These are phyloP conservation scores for Lactuca sativa DNA, from an alignment of 129 eudicot genomes.

Conservation along the genomic window DNA sequence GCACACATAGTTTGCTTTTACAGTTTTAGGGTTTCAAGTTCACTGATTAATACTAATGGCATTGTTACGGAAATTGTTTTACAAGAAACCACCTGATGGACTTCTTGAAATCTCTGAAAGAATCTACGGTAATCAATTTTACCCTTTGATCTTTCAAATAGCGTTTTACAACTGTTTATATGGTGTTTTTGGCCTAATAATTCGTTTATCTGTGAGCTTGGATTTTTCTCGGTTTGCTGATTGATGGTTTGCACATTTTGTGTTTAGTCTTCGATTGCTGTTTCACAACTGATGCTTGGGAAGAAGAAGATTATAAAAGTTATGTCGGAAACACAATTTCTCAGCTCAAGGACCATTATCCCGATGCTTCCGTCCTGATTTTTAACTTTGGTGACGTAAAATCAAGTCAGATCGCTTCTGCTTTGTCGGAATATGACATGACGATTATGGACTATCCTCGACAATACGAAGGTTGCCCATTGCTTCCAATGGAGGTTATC, in stretches of 20 bases:
- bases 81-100: slow-evolving; percentile 87
- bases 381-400: slow-evolving; percentile 64
- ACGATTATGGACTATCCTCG: slow-evolving; percentile 86
- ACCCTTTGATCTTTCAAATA: not conserved
- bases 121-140: slow-evolving; percentile 58
- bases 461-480: slow-evolving; percentile 73
- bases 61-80: slow-evolving; percentile 71
- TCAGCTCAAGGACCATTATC: slow-evolving; percentile 60
- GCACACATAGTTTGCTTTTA: not conserved
- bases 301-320: slow-evolving; percentile 54
- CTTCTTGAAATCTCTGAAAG: slow-evolving; percentile 87
- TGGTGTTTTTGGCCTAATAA: not conserved
- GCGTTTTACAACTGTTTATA: not conserved
- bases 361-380: slow-evolving; percentile 67
- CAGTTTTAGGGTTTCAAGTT: slow-evolving; percentile 17
- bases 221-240: not conserved
- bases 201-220: slow-evolving; percentile 2
- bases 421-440: slow-evolving; percentile 62
- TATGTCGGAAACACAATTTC: slow-evolving; percentile 52
- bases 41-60: slow-evolving; percentile 46
- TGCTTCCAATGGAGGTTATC: slow-evolving; percentile 76
- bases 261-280: slow-evolving; percentile 69
- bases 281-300: slow-evolving; percentile 64
- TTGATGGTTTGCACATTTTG: slow-evolving; percentile 12
- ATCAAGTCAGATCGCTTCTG: slow-evolving; percentile 53